phyloP scores from a whole-genome alignment of 306 rosid genomes.

The Dalbergia oliveri region DNA sequence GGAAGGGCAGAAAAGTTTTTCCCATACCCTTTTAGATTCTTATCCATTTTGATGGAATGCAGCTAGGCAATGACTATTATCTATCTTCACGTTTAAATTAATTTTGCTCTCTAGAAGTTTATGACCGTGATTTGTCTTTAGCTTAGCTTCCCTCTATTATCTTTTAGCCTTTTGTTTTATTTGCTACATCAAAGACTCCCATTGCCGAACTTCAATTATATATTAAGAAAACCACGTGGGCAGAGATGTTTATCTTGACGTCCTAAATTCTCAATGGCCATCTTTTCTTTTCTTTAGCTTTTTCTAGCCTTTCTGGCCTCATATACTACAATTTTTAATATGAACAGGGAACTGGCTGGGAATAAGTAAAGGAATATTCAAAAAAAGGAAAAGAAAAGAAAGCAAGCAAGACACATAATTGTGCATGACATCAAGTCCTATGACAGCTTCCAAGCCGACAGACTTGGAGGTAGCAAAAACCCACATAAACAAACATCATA shows the following conservation, averaged over 20 bases:
- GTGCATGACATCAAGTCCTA: slow-evolving; percentile 73
- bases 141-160: slow-evolving; percentile 35
- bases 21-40: slow-evolving; percentile 66
- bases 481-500: slow-evolving; percentile 38
- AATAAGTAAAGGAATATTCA: slow-evolving; percentile 46
- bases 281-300: slow-evolving; percentile 46
- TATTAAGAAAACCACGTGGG: slow-evolving; percentile 57
- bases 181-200: slow-evolving; percentile 1
- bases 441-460: slow-evolving; percentile 81
- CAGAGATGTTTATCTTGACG: slow-evolving; percentile 60
- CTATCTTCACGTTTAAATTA: slow-evolving; percentile 19
- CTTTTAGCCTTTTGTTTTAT: slow-evolving; percentile 26
- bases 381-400: slow-evolving; percentile 52
- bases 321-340: slow-evolving; percentile 45
- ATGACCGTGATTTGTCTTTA: slow-evolving; percentile 40
- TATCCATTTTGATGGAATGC: slow-evolving; percentile 61
- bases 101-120: slow-evolving; percentile 20
- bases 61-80: slow-evolving; percentile 41
- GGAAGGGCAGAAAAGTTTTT: slow-evolving; percentile 60
- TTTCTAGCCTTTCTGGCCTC: slow-evolving; percentile 44
- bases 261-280: slow-evolving; percentile 61
- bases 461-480: slow-evolving; percentile 59
- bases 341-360: slow-evolving; percentile 48
- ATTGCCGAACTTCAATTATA: slow-evolving; percentile 48
- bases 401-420: slow-evolving; percentile 58